phyloP scores from a whole-genome alignment of 345 rosid species.

The Salix brachista region DNA sequence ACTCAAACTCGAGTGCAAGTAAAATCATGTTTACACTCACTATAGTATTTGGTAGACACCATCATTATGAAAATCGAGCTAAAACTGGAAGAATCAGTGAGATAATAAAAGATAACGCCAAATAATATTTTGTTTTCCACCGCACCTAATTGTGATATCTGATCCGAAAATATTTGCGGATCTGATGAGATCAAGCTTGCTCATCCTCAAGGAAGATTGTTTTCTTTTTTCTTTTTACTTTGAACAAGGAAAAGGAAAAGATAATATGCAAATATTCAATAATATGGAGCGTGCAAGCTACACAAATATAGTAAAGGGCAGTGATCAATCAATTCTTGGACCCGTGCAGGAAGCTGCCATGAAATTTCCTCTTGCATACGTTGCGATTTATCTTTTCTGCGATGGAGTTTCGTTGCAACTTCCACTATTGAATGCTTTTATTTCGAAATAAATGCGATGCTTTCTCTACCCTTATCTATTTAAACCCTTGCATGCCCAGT shows the following conservation, averaged over 20 bases:
- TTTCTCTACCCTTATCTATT: not conserved
- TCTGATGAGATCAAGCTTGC: not conserved
- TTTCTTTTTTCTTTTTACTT: not conserved
- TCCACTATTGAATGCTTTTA: not conserved
- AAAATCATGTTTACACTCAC: too few relatives aligned
- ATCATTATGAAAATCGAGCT: too few relatives aligned
- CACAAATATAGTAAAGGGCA: not conserved
- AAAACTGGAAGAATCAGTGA: not conserved
- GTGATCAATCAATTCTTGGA: not conserved
- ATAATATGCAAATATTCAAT: not conserved
- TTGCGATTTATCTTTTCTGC: not conserved
- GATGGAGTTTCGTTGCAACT: not conserved
- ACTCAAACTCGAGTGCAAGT: too few relatives aligned
- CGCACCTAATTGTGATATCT: not conserved
- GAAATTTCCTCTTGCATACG: conserved; percentile 14
- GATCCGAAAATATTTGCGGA: not conserved
- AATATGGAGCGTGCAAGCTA: not conserved
- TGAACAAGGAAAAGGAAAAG: not conserved
- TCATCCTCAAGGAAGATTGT: too few relatives aligned
- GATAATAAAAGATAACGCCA: not conserved
- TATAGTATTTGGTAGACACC: too few relatives aligned
- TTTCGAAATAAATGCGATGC: not conserved
- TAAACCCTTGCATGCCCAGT: not conserved
- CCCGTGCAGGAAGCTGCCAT: conserved; percentile 31
- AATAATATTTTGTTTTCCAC: too few relatives aligned